Percentiles rank a stretch among this genome's conserved stretches.
Evolutionary conservation across 2,329 filamentous ascomycete species (phyloP).

Genomic region (Talaromyces atroroseus): DNA sequence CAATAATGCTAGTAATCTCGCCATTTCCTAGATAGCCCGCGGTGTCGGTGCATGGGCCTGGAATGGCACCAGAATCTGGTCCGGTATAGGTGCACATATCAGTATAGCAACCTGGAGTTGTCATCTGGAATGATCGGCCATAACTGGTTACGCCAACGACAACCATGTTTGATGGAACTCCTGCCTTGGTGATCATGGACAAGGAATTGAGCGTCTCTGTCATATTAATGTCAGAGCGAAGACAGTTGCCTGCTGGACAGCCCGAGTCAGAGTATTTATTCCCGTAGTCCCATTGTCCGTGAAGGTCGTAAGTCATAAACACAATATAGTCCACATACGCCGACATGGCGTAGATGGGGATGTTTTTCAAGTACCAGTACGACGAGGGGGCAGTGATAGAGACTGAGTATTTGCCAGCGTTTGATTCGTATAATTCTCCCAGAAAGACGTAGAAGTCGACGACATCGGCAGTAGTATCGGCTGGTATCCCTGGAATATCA

Average conservation of each 20-base stretch:
- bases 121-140: constrained; percentile 31
- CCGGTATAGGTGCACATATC: constrained; percentile 31
- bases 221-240: constrained; percentile 36
- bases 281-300: constrained; percentile 26
- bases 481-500: constrained; percentile 34
- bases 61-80: constrained; percentile 21
- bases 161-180: constrained; percentile 28
- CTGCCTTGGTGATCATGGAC: constrained; percentile 30
- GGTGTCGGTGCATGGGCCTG: constrained; percentile 33
- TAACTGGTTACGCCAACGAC: constrained; percentile 30
- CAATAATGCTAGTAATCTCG: not conserved
- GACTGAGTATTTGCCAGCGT: constrained; percentile 20
- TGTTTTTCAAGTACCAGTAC: constrained; percentile 30
- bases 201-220: constrained; percentile 33
- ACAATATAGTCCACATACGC: constrained; percentile 31
- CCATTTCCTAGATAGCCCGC: constrained; percentile 29
- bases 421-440: constrained; percentile 18
- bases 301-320: constrained; percentile 38
- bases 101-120: constrained; percentile 22
- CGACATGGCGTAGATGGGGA: constrained; percentile 26
- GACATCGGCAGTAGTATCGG: constrained; percentile 20
- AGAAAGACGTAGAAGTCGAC: constrained; percentile 24
- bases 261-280: constrained; percentile 20
- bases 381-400: constrained; percentile 18
- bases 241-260: constrained; percentile 25